Evolutionary conservation across 2,329 filamentous ascomycete species (phyloP).

Genomic region (Talaromyces atroroseus): DNA sequence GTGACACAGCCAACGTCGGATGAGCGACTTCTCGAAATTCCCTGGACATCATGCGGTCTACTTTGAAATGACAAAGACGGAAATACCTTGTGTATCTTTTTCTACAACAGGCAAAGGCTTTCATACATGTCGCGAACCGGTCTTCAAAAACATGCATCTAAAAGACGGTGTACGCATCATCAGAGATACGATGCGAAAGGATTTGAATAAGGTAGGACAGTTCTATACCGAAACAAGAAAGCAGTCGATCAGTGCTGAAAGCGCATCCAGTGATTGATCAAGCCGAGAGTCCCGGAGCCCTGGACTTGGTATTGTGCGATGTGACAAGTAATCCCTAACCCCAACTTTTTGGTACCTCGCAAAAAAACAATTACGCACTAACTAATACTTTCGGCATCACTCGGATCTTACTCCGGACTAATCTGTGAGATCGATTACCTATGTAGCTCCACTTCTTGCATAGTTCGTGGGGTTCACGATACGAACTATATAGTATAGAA

Average conservation of each 20-base stretch:
- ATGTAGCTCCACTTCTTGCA: not conserved
- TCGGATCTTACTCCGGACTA: not conserved
- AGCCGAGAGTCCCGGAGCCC: not conserved
- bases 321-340: not conserved
- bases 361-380: slow-evolving; percentile 1
- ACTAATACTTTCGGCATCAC: not conserved
- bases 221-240: not conserved
- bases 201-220: not conserved
- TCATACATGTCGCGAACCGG: not conserved
- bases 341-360: not conserved
- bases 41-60: not conserved
- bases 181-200: not conserved
- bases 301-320: not conserved
- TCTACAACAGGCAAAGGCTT: not conserved
- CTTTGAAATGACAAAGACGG: not conserved
- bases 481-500: not conserved
- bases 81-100: not conserved
- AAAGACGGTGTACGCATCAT: not conserved
- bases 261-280: not conserved
- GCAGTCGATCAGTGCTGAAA: not conserved
- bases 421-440: not conserved
- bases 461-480: not conserved
- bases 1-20: not conserved
- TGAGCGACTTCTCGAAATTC: not conserved
- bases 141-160: not conserved